Percentiles rank a stretch among this genome's conserved stretches.
Evolutionary conservation across 768 basidiomycete genomes (phyloP).

Genomic region (Trametes gibbosa): DNA sequence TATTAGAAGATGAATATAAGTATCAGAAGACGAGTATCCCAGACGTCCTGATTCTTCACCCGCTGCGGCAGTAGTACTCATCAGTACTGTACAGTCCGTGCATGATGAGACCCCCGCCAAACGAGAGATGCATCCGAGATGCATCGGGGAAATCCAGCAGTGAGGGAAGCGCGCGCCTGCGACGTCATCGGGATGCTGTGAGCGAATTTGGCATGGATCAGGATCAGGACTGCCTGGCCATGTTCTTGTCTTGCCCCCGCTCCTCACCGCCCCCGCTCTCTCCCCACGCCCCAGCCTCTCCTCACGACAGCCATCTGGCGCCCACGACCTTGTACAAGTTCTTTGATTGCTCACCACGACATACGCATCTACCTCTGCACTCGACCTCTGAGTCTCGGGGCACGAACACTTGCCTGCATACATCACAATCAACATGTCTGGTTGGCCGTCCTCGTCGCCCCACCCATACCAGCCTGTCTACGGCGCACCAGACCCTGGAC

Average conservation of each 20-base stretch:
- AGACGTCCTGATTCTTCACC: too few species aligned
- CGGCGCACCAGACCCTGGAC: constrained; percentile 23
- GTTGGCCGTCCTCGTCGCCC: background rate
- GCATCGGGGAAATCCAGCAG: background rate
- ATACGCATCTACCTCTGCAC: background rate
- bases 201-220: background rate
- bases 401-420: background rate
- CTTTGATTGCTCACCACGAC: too few species aligned
- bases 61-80: too few species aligned
- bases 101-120: too few species aligned
- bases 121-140: too few species aligned
- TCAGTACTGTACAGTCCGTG: too few species aligned
- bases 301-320: too few species aligned
- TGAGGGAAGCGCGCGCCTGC: background rate
- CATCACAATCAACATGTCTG: background rate
- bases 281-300: background rate
- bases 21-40: too few species aligned
- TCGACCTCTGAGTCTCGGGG: background rate
- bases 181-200: background rate
- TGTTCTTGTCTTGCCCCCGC: background rate
- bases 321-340: too few species aligned
- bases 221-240: background rate
- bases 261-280: background rate
- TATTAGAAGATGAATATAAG: too few species aligned
- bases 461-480: constrained; percentile 10